Percentiles rank a stretch among this genome's conserved stretches.
These are phyloP conservation scores for Anisodus acutangulus DNA, from an alignment of 257 asterid species.

Conservation along the genomic window DNA sequence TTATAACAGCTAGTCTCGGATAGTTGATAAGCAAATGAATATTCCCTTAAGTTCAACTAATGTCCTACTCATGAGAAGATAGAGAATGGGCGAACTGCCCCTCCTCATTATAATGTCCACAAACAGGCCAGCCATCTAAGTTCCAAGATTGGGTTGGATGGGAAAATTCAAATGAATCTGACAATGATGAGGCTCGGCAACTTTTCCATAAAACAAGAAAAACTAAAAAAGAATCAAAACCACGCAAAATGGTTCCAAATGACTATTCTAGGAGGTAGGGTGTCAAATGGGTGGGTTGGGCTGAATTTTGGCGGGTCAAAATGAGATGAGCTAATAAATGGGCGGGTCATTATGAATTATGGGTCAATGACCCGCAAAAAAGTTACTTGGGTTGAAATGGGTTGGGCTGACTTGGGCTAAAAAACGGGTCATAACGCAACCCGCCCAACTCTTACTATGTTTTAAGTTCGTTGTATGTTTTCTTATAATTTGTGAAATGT, in stretches of 20 bases:
- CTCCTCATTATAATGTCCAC: neutral
- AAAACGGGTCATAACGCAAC: too few relatives aligned
- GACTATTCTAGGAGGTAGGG: slow-evolving; percentile 15
- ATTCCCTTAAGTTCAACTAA: neutral
- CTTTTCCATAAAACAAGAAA: neutral
- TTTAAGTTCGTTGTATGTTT: too few relatives aligned
- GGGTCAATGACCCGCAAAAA: too few relatives aligned
- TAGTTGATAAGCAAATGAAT: neutral
- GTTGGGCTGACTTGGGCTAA: too few relatives aligned
- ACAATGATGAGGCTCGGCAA: slow-evolving; percentile 6
- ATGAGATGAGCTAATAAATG: too few relatives aligned
- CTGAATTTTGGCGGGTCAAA: too few relatives aligned
- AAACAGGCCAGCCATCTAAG: neutral
- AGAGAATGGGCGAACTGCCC: neutral
- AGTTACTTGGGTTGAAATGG: too few relatives aligned
- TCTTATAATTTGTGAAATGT: too few relatives aligned
- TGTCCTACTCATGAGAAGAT: neutral
- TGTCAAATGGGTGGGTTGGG: too few relatives aligned
- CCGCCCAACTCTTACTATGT: too few relatives aligned
- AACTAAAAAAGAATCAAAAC: slow-evolving; percentile 4
- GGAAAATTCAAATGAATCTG: slow-evolving; percentile 13
- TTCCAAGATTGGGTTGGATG: neutral
- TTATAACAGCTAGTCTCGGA: neutral
- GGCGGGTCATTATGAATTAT: too few relatives aligned
- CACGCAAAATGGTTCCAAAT: slow-evolving; percentile 17